Percentiles rank a stretch among this genome's conserved stretches.
phyloP scores from a whole-genome alignment of 1,284 basidiomycete genomes.

The Microbotryomycetes sp. region DNA sequence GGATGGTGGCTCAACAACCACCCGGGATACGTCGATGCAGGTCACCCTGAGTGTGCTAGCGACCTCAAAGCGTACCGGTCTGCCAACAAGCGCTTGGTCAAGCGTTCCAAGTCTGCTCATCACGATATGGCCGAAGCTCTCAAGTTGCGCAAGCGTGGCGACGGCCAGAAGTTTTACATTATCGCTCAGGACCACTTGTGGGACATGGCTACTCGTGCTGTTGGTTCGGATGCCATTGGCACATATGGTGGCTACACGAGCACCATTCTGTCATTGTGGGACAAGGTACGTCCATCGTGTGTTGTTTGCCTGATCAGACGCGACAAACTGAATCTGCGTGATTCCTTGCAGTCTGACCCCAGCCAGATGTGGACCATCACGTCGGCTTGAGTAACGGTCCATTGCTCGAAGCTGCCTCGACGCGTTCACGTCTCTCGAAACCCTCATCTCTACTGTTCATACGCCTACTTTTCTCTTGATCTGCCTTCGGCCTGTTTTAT shows the following conservation, averaged over 20 bases:
- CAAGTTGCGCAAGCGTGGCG: constrained; percentile 4
- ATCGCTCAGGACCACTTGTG: constrained; percentile 22
- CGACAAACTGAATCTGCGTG: background rate
- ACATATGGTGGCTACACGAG: constrained; percentile 17
- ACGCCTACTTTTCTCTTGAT: background rate
- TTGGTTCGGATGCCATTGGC: background rate
- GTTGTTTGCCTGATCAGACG: background rate
- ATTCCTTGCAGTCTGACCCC: background rate
- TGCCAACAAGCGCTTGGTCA: constrained; percentile 9
- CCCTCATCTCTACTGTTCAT: too few species aligned
- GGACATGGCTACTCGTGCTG: constrained; percentile 18
- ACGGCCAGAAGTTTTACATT: constrained; percentile 15
- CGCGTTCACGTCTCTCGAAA: too few species aligned
- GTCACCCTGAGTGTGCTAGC: constrained; percentile 19
- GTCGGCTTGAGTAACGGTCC: constrained; percentile 9
- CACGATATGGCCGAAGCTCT: constrained; percentile 14
- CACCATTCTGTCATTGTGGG: constrained; percentile 7
- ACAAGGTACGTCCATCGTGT: constrained; percentile 1
- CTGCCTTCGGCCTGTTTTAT: background rate
- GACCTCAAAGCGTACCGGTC: constrained; percentile 12
- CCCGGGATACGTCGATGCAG: constrained; percentile 15
- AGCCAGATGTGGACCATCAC: constrained; percentile 19
- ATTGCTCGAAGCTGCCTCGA: too few species aligned
- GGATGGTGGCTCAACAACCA: constrained; percentile 18
- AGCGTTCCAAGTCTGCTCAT: constrained; percentile 3